Evolutionary conservation across 495 filamentous ascomycete species (phyloP).

Genomic region (Trichoderma gamsii): DNA sequence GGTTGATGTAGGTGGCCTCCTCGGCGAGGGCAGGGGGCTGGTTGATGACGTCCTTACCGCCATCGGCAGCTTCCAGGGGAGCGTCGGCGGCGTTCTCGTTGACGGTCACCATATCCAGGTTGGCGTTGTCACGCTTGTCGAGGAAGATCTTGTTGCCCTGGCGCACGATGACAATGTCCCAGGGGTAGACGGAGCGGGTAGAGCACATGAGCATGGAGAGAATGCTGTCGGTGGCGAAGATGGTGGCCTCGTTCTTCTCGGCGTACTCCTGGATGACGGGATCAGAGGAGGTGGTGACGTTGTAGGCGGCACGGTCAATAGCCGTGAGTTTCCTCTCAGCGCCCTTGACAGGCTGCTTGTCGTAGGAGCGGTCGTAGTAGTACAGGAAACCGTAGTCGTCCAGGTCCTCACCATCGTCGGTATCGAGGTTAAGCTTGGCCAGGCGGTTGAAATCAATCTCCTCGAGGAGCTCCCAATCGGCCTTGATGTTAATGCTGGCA

Average conservation of each 20-base stretch:
- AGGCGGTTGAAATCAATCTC: constrained; percentile 98
- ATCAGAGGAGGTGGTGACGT: constrained; percentile 91
- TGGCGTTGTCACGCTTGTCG: constrained; percentile 91
- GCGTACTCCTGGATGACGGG: constrained; percentile 95
- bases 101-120: constrained; percentile 93
- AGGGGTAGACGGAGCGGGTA: constrained; percentile 89
- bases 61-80: constrained; percentile 81
- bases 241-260: constrained; percentile 92
- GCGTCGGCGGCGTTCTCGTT: constrained; percentile 99
- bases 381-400: constrained; percentile 94
- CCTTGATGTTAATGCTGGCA: constrained; percentile 85
- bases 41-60: constrained; percentile 93
- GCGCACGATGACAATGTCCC: constrained; percentile 89
- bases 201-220: constrained; percentile 99
- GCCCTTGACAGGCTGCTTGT: constrained; percentile 83
- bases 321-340: constrained; percentile 78
- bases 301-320: constrained; percentile 91
- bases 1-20: constrained; percentile 98
- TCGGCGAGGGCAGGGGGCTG: constrained; percentile 82
- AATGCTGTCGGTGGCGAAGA: constrained; percentile 95
- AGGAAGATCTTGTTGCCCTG: constrained; percentile 95
- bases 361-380: constrained; percentile 93
- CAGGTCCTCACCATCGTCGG: constrained; percentile 88
- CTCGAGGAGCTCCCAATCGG: constrained; percentile 92
- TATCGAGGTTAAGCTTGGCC: constrained; percentile 88